Base-by-base conservation (phyloP, 495 filamentous ascomycete species). In the Rhizodiscina lignyota region DNA sequence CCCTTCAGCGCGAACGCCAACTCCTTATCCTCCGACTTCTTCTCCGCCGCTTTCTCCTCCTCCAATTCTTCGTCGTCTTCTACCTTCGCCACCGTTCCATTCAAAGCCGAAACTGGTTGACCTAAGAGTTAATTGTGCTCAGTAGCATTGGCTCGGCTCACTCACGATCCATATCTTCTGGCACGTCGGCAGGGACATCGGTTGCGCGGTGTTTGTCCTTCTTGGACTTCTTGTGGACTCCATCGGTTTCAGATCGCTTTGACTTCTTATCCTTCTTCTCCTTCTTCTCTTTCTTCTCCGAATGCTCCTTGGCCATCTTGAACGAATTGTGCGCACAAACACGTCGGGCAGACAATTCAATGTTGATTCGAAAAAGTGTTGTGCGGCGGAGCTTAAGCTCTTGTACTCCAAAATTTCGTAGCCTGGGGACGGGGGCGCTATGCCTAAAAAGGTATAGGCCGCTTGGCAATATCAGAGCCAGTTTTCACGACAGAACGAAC, bases 221-320 rank as follows among this genome's bases (percentile, higher is more conserved):
- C 58, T 56, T 56, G 39, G 31, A 24, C 32, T 57, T 55, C 62
- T 81, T 80, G 55, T 67, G 61, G 37, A 84, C 74, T 38, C 79
- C 82, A 51, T 82, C 74, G 48, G 67, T 77, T 42, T 83, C 78
- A 51, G 74, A 61, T 41, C 72, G 74, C 63, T 80, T 80, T 60
- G 81, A 76, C 63, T 84, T 79, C 68, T 83, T 83, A 64, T 78
- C 71, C 32, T 77, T 78, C 63, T 78, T 80, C 41, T 76, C 66
- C 53, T 73, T 68, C 61, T 77, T 60, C 37, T 59, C 58, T 38
- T 44, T 48, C 42, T 41, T 43, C 24, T 49, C 48, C 13, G 43
- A 32, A 18, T 40, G 38, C 21, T 57, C 52, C 42, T 56, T 56
- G 40, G 37, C 51, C 53, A 56, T 56, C 39, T 28, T 48, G 40